Evolutionary conservation across 345 rosid species (phyloP), one percentile per base, ranked within the genome.

Genomic region (Carallia pectinifolia): DNA sequence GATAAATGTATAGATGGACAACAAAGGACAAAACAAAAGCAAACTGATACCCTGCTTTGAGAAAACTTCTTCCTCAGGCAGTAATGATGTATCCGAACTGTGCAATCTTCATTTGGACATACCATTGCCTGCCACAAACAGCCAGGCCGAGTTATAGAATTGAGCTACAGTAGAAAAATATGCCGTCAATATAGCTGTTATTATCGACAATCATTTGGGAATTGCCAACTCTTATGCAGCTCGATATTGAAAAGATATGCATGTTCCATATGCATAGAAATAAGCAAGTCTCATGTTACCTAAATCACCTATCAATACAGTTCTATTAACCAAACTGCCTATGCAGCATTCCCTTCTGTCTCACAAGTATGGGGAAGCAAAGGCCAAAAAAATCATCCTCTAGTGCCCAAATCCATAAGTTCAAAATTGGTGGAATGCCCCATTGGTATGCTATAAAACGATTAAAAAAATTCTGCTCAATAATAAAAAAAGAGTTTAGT

Each of bases 21-120:
- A n/a, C 12, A 4, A 7, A 15, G 10, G n/a, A 61, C 4, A 13
- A 18, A 74, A 36, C 27, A 38, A 67, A 37, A 47, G 33, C 39
- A 58, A 30, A 62, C 47, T 4, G 1, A 0, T 84, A 91, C 97
- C 86, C 65, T 73, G 70, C 72, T 87, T 65, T 69, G 82, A 7
- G 85, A 80, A 71, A 81, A 69, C 74, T 83, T 80, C 79, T 79
- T 87, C 75, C 78, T 72, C 69, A 90, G 85, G 83, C 99, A 95
- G 78, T 92, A 85, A n/a, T 69, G 83, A 81, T 95, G 99, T 54
- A 95, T 81, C 75, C 97, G 82, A 66, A 82, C 74, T 0, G 70
- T 56, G 70, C 99, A 92, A 61, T 79, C 86, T 65, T 86, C 90
- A 67, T 60, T 90, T 10, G 79, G 82, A 82, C 99, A 92, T 62